Base-by-base conservation (phyloP, 495 filamentous ascomycete species). In the Physcia stellaris region DNA sequence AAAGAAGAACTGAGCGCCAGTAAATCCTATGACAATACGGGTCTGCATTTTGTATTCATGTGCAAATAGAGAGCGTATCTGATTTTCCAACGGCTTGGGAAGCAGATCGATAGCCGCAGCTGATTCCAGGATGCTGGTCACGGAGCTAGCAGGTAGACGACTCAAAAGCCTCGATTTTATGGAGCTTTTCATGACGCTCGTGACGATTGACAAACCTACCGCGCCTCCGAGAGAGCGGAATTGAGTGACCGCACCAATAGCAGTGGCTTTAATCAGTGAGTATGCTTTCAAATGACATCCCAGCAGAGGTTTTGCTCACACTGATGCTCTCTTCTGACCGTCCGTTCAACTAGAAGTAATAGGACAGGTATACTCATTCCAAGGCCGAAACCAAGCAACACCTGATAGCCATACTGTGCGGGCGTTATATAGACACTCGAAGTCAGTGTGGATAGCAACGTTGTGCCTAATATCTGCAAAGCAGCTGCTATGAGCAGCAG, bases 361-460 rank as follows among this genome's bases (percentile, higher is more conserved):
- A 64, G 58, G 1, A 62, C 57, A 1, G 61, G 57, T 16, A 73
- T 58, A 17, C 55, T 57, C 4, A 73, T 52, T 1, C 72, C 71
- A 12, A 67, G 57, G 1, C 72, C 71, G 2, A 74, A 40, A 1
- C 72, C 71, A 13, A 71, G 62, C 6, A 75, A 45, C 12, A 65
- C 61, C 26, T 69, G 58, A 41, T 66, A 74, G 4, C 63, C 68
- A 41, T 70, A 67, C 38, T 73, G 56, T 7, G 43, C 55, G 6
- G 11, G 50, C 47, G 24, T 50, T 23, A 40, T 40, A 26, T 23
- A 35, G 28, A 16, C 52, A 34, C 13, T 51, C 37, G 6, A 49
- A 40, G 26, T 53, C 1, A 63, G 46, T 13, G 43, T 54, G 12
- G 54, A 63, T 30, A 74, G 53, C 1, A 73, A 51, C 15, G 61